These are phyloP conservation scores for Hypoxylon intermedium DNA, from an alignment of 495 filamentous ascomycete species.

Conservation along the genomic window DNA sequence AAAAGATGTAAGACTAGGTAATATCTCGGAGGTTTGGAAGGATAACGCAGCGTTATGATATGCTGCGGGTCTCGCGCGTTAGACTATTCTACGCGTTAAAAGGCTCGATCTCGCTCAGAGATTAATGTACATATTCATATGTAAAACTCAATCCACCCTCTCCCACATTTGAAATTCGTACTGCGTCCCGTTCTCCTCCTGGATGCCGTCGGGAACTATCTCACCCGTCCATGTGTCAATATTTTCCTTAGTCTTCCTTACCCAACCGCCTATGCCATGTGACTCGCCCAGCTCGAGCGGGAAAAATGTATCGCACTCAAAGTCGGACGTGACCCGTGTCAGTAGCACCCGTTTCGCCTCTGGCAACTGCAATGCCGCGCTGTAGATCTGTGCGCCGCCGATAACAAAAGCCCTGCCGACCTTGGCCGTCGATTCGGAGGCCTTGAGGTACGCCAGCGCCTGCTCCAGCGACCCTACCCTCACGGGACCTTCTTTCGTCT, in stretches of 20 bases:
- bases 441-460: constrained; percentile 56
- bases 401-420: constrained; percentile 77
- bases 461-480: constrained; percentile 60
- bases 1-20: constrained; percentile 4
- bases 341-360: constrained; percentile 64
- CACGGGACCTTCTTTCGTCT: constrained; percentile 28
- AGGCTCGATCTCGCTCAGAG: constrained; percentile 5
- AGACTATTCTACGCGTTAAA: background rate
- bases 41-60: background rate
- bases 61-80: background rate
- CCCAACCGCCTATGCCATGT: constrained; percentile 52
- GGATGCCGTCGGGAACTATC: constrained; percentile 54
- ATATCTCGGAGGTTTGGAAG: background rate
- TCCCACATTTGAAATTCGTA: constrained; percentile 74
- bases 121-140: constrained; percentile 25
- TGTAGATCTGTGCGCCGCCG: constrained; percentile 87
- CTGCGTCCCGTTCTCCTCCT: constrained; percentile 63
- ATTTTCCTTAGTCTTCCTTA: constrained; percentile 53
- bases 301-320: constrained; percentile 91
- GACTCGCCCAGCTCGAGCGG: constrained; percentile 62
- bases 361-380: constrained; percentile 62
- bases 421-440: constrained; percentile 27
- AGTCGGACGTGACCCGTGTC: constrained; percentile 68
- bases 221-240: constrained; percentile 67
- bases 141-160: constrained; percentile 45